Evolutionary conservation across 352 stramenopile genomes (phyloP).

Genomic region (Pythium folliculosum): DNA sequence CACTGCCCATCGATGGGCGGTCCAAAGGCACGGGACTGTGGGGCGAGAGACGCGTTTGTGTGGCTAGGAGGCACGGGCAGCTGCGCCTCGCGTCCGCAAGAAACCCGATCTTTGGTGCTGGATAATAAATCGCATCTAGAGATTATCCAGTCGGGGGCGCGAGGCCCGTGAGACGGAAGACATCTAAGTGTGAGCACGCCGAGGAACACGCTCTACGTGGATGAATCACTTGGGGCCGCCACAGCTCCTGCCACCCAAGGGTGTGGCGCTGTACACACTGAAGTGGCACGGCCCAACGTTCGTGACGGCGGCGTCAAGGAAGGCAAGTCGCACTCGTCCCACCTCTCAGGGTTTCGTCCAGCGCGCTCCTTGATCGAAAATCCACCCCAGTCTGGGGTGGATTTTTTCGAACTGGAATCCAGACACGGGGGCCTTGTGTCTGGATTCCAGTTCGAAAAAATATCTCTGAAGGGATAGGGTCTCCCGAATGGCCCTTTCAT

Average conservation of each 20-base stretch:
- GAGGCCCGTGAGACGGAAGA: no score
- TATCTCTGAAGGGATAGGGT: neutral
- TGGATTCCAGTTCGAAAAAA: no score
- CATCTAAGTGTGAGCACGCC: no score
- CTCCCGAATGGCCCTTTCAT: neutral
- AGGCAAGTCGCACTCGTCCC: neutral
- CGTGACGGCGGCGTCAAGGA: neutral
- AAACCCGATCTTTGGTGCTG: neutral
- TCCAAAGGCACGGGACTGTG: neutral
- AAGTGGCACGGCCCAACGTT: no score
- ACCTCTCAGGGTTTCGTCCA: neutral
- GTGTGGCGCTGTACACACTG: no score
- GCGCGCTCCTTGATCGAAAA: neutral
- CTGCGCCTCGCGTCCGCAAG: neutral
- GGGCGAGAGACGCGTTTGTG: neutral
- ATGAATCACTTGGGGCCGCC: no score
- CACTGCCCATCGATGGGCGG: no score
- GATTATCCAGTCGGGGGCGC: no score
- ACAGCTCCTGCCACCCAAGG: no score
- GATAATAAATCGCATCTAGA: neutral
- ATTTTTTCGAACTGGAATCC: no score
- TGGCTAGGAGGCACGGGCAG: neutral
- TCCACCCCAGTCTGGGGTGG: neutral
- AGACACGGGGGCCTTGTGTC: no score
- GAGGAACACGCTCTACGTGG: no score